Conservation (phyloP, 1,139 yeast genomes). For the Diutina ranongensis region DNA sequence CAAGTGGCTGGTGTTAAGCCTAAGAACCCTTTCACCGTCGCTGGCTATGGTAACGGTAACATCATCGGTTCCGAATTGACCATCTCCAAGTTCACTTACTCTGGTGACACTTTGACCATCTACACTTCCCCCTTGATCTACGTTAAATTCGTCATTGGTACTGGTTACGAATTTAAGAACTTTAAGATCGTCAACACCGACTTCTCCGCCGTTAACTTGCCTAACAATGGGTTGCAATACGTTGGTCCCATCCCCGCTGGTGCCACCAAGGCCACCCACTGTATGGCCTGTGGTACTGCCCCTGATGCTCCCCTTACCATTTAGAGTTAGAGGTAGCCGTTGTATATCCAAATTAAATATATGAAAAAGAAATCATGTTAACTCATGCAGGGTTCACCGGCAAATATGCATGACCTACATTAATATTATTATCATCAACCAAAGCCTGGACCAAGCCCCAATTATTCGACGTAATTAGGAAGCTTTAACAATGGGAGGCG, state of each 20-base stretch:
- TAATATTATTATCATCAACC: too few relatives aligned
- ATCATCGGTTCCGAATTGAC: slow-evolving; percentile 11
- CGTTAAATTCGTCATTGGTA: slow-evolving; percentile 16
- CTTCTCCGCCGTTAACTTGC: slow-evolving; percentile 10
- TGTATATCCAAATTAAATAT: too few relatives aligned
- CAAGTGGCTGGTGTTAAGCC: slow-evolving; percentile 5
- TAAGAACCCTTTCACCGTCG: slow-evolving; percentile 14
- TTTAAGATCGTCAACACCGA: slow-evolving; percentile 12
- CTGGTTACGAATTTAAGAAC: slow-evolving; percentile 10
- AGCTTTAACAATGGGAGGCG: neutral
- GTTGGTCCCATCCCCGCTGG: slow-evolving; percentile 10
- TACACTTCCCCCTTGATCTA: slow-evolving; percentile 5
- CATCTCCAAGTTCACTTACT: slow-evolving; percentile 13
- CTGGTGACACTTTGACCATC: slow-evolving; percentile 15
- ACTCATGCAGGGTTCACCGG: too few relatives aligned
- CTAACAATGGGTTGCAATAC: slow-evolving; percentile 14
- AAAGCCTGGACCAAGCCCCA: too few relatives aligned
- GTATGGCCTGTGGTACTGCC: neutral
- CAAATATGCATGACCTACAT: too few relatives aligned
- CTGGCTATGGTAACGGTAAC: slow-evolving; percentile 23
- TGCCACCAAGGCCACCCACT: neutral
- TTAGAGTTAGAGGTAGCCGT: too few relatives aligned
- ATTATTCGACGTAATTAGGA: neutral
- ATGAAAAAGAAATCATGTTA: too few relatives aligned
- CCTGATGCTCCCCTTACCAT: neutral